Conservation (phyloP, 129 eudicot species). For the Flaveria ramosissima region DNA sequence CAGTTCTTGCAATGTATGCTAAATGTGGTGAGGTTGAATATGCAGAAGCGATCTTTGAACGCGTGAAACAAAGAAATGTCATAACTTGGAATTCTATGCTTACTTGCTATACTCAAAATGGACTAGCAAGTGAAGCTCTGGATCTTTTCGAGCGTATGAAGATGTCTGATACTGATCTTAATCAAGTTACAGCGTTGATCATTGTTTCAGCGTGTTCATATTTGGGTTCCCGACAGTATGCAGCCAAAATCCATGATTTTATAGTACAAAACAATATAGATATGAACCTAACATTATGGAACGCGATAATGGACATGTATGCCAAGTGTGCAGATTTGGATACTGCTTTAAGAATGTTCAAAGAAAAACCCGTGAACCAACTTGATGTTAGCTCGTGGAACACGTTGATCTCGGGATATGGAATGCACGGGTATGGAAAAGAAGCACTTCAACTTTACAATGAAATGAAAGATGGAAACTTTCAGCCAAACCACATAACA, state of each 20-base stretch:
- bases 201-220: constrained; percentile 42
- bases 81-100: constrained; percentile 44
- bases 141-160: constrained; percentile 42
- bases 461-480: constrained; percentile 41
- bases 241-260: constrained; percentile 34
- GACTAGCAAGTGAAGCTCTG: constrained; percentile 48
- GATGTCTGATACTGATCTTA: constrained; percentile 18
- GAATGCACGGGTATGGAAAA: constrained; percentile 52
- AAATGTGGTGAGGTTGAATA: constrained; percentile 42
- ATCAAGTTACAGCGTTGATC: constrained; percentile 41
- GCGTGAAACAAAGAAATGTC: constrained; percentile 9
- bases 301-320: constrained; percentile 64
- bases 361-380: constrained; percentile 21
- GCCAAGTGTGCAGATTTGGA: constrained; percentile 57
- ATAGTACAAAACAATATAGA: constrained; percentile 28
- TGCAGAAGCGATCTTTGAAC: constrained; percentile 32
- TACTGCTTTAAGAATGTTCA: constrained; percentile 38
- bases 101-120: constrained; percentile 38
- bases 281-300: constrained; percentile 36
- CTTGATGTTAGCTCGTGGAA: constrained; percentile 61
- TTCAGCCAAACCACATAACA: constrained; percentile 54
- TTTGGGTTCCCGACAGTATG: constrained; percentile 32
- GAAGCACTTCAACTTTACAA: constrained; percentile 40
- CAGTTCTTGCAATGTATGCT: constrained; percentile 50
- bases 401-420: constrained; percentile 55